These are phyloP conservation scores for Solanum hybrid DNA, from an alignment of 305 asterid species.

Conservation along the genomic window DNA sequence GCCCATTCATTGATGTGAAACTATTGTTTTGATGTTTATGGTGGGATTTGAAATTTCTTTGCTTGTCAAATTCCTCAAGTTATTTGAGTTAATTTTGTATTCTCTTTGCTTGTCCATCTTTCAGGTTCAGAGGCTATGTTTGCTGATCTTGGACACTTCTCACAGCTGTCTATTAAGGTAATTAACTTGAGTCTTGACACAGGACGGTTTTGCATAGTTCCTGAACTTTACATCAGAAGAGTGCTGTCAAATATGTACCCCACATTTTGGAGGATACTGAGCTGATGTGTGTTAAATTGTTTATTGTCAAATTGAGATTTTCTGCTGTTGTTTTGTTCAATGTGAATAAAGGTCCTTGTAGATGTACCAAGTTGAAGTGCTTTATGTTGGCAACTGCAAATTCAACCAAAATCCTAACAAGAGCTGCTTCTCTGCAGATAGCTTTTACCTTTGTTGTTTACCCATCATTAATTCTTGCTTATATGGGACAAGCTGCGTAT, in stretches of 20 bases:
- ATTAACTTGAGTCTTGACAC: background rate
- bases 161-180: constrained; percentile 87
- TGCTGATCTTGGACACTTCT: constrained; percentile 96
- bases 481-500: constrained; percentile 98
- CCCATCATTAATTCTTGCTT: constrained; percentile 84
- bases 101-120: background rate
- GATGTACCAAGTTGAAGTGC: background rate
- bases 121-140: constrained; percentile 95
- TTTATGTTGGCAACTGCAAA: background rate
- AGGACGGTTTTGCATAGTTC: background rate
- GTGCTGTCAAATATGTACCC: background rate
- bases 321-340: background rate
- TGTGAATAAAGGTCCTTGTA: background rate
- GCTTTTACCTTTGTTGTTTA: constrained; percentile 83
- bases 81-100: background rate
- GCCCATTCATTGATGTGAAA: background rate
- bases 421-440: constrained; percentile 35
- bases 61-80: background rate
- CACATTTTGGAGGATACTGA: background rate
- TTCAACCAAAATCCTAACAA: background rate
- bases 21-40: background rate
- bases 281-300: background rate
- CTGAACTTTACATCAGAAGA: background rate
- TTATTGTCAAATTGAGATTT: background rate
- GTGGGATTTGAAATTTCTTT: background rate